Conservation (phyloP, 805 yeast species). For the Tetrapisispora namnaoensis region DNA sequence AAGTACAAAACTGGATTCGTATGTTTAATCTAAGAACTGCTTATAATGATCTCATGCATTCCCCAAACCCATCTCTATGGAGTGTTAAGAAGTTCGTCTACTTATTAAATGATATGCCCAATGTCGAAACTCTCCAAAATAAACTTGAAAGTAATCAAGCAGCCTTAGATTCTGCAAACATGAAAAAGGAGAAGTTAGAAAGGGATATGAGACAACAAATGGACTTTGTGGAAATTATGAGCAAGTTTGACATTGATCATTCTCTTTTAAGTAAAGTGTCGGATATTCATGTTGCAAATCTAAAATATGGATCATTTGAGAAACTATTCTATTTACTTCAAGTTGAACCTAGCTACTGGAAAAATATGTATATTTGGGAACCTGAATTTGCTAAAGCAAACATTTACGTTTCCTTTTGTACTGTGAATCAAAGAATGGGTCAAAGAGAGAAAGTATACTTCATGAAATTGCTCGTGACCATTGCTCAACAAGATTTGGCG, state of each 20-base stretch:
- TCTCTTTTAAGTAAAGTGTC: background rate
- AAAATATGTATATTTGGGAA: conserved; percentile 39
- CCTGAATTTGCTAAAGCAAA: conserved; percentile 22
- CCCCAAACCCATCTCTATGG: conserved; percentile 66
- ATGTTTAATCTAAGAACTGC: conserved; percentile 61
- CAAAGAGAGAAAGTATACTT: conserved; percentile 62
- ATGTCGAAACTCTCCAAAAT: conserved; percentile 68
- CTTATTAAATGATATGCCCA: conserved; percentile 60
- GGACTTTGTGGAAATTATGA: conserved; percentile 65
- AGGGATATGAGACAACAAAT: conserved; percentile 66
- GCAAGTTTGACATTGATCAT: conserved; percentile 40
- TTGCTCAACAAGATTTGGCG: conserved; percentile 36
- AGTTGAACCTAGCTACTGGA: conserved; percentile 67
- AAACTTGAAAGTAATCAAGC: conserved; percentile 59
- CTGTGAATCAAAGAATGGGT: conserved; percentile 25
- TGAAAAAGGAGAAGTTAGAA: conserved; percentile 61
- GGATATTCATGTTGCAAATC: conserved; percentile 6
- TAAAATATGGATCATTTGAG: conserved; percentile 39
- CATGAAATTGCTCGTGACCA: conserved; percentile 44
- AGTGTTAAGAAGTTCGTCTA: conserved; percentile 71
- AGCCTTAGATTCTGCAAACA: conserved; percentile 58
- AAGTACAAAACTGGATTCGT: conserved; percentile 65
- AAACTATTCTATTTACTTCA: conserved; percentile 75
- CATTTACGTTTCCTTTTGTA: conserved; percentile 22
- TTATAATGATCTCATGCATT: conserved; percentile 58